Base-by-base conservation (phyloP, 108 stramenopile genomes). In the Cyclotella kingstonii region DNA sequence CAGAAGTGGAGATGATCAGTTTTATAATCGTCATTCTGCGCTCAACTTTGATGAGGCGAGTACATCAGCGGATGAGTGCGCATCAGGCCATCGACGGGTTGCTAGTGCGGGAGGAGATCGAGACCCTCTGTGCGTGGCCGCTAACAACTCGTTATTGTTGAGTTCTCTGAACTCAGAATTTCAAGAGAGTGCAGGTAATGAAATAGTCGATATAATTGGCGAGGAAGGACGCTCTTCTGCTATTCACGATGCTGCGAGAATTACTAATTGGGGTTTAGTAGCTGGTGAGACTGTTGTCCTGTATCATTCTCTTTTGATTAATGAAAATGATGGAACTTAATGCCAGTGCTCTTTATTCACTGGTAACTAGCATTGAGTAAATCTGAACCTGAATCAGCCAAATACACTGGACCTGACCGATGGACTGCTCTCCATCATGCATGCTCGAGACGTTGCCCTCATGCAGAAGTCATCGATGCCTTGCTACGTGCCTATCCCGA, bases 401-500 rank as follows among this genome's bases (percentile, higher is more conserved):
- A 59, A 50, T 90, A 77, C 52, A 48, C 63, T 2, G 84, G 85
- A 19, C 43, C 60, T 15, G 82, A 90, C 35, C 64, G 82, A 29
- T 87, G 84, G 84, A 87, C 82, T 19, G 85, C 89, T 6, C 59
- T 90, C 52, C 85, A 86, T 54, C 85, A 87, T 52, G 79, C 77
- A 2, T 90, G 89, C 54, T 81, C 81, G 36, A 74, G 89, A 19
- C 84, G 89, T 10, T 89, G 88, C 63, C 89, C 89, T 40, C 41
- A 62, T 18, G 50, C 82, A 3, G 73, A 86, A 30, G 85, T 87
- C 3, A 80, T 84, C 7, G 76, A 85, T 22, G 63, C 80, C 7
- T 49, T 90, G 15, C 61, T 90, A n/a, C 38, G 27, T 28, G 89
- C 83, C 6, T 80, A 82, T 80, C 89, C 89, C 25, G 74, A 78